Conservation (phyloP, 2,329 filamentous ascomycete genomes). For the Fusarium oxysporum region DNA sequence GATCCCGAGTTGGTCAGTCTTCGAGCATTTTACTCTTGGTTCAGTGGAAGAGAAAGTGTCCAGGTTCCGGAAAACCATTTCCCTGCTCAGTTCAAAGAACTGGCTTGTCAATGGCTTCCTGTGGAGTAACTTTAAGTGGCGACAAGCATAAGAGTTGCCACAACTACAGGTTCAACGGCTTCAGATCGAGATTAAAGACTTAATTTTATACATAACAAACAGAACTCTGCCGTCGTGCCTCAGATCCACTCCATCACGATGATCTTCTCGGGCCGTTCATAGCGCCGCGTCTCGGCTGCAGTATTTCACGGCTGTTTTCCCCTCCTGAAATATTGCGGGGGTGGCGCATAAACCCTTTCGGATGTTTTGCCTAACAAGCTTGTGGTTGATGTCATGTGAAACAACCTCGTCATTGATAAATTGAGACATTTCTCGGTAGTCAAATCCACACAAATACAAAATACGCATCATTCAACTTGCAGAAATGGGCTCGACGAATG, state of each 20-base stretch:
- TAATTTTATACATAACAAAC: not conserved
- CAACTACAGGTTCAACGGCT: fast-evolving
- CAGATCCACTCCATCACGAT: not conserved
- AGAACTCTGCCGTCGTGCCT: not conserved
- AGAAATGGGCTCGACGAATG: not conserved
- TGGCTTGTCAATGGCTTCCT: slow-evolving; percentile 30
- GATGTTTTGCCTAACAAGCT: not conserved
- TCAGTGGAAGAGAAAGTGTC: slow-evolving; percentile 16
- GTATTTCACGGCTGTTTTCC: not conserved
- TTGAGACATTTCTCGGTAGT: not conserved
- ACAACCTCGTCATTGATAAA: not conserved
- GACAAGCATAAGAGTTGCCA: too few relatives aligned
- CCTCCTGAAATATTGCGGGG: not conserved
- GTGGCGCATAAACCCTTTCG: not conserved
- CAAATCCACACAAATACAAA: too few relatives aligned
- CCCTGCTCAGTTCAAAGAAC: slow-evolving; percentile 4
- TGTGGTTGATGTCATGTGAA: slow-evolving; percentile 9
- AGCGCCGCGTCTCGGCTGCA: not conserved
- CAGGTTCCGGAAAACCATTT: slow-evolving; percentile 17
- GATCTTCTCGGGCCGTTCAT: not conserved
- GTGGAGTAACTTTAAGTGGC: not conserved
- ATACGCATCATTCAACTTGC: not conserved
- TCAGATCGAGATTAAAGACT: not conserved
- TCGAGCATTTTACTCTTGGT: slow-evolving; percentile 19
- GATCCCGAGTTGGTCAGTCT: slow-evolving; percentile 11